These are phyloP conservation scores for Inosperma sp. DNA, from an alignment of 768 basidiomycete genomes.

Conservation along the genomic window DNA sequence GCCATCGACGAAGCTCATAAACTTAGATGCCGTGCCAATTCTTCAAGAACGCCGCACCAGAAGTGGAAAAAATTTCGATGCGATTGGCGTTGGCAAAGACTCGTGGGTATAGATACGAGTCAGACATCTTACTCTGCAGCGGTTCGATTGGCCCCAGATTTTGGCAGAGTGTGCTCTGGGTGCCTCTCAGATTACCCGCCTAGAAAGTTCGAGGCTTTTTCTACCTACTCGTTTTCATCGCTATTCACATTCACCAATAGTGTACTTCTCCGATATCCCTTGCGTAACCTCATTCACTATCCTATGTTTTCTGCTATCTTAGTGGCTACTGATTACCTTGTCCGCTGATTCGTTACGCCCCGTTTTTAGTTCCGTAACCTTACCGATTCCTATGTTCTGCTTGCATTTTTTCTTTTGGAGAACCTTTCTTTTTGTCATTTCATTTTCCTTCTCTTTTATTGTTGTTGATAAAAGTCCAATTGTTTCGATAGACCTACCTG, in stretches of 20 bases:
- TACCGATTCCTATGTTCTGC: slow-evolving; percentile 4
- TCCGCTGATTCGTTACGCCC: not conserved
- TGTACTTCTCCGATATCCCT: slow-evolving; percentile 21
- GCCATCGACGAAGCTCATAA: slow-evolving; percentile 77
- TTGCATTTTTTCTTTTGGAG: not conserved
- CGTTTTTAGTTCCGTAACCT: not conserved
- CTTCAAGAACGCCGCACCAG: slow-evolving; percentile 74
- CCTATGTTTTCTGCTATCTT: slow-evolving; percentile 14
- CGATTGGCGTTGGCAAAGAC: slow-evolving; percentile 71
- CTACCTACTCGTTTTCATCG: slow-evolving; percentile 17
- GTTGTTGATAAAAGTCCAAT: too few relatives aligned
- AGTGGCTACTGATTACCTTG: slow-evolving; percentile 6
- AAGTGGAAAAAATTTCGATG: slow-evolving; percentile 83
- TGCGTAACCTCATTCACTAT: slow-evolving; percentile 10
- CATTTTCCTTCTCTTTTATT: not conserved
- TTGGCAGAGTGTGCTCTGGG: slow-evolving; percentile 22
- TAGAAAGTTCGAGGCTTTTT: slow-evolving; percentile 12
- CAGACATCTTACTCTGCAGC: slow-evolving; percentile 33
- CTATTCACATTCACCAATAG: slow-evolving; percentile 19
- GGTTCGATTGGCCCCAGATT: slow-evolving; percentile 47
- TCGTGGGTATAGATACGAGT: slow-evolving; percentile 67
- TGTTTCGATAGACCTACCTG: too few relatives aligned
- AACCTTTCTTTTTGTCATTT: not conserved
- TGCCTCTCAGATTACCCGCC: slow-evolving; percentile 27
- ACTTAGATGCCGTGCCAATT: slow-evolving; percentile 66